Percentiles rank a stretch among this genome's conserved stretches.
phyloP scores from a whole-genome alignment of 305 asterid species.

The Euphrasia arctica region DNA sequence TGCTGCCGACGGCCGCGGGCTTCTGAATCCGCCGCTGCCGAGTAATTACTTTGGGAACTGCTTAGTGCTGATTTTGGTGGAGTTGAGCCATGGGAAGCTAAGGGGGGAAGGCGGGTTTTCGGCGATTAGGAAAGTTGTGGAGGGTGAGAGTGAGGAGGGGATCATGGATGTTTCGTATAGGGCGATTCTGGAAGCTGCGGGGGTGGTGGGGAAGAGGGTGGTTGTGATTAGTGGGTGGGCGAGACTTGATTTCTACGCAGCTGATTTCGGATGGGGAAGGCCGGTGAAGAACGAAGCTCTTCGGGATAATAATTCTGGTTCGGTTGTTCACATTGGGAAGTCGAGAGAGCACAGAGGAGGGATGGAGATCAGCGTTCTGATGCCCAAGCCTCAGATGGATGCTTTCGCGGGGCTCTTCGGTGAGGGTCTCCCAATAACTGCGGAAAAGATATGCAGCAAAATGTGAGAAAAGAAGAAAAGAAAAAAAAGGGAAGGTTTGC shows the following conservation, averaged over 20 bases:
- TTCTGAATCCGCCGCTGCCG: slow-evolving; percentile 34
- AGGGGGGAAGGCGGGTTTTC: slow-evolving; percentile 4
- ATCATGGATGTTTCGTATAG: neutral
- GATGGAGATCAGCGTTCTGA: too few relatives aligned
- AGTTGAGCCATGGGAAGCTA: slow-evolving; percentile 10
- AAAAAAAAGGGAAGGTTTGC: too few relatives aligned
- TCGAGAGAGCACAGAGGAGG: too few relatives aligned
- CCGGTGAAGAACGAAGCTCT: neutral
- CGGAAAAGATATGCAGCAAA: too few relatives aligned
- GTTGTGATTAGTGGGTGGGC: slow-evolving; percentile 7
- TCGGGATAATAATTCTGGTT: too few relatives aligned
- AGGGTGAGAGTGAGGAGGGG: neutral
- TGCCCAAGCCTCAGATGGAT: too few relatives aligned
- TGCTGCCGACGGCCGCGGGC: slow-evolving; percentile 19
- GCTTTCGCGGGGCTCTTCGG: too few relatives aligned
- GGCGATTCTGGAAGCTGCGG: too few relatives aligned
- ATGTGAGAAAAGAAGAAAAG: too few relatives aligned
- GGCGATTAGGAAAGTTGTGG: neutral
- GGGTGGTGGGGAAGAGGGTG: neutral
- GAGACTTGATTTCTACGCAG: neutral
- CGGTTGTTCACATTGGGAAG: too few relatives aligned
- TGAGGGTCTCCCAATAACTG: too few relatives aligned
- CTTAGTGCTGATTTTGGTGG: slow-evolving; percentile 2
- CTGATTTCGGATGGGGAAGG: slow-evolving; percentile 25
- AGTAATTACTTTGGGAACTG: slow-evolving; percentile 36